Evolutionary conservation across 768 basidiomycete genomes (phyloP).

Genomic region (Rhizopogon sp.): DNA sequence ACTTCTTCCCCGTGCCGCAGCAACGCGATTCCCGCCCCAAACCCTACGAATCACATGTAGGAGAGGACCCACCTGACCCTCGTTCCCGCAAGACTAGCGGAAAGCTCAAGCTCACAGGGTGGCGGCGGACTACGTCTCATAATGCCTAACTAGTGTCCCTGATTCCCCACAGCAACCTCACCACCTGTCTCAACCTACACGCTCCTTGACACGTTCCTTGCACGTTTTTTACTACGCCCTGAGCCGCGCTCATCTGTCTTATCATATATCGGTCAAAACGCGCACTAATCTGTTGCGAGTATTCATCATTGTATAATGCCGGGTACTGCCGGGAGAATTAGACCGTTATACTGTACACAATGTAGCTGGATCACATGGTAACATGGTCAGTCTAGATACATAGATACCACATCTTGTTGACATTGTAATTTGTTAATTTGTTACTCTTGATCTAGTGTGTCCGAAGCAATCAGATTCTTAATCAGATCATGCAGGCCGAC

Average conservation of each 20-base stretch:
- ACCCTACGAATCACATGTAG: constrained; percentile 1
- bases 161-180: not conserved
- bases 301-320: not conserved
- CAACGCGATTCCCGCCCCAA: constrained; percentile 7
- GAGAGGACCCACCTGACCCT: constrained; percentile 5
- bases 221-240: not conserved
- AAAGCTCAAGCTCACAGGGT: constrained; percentile 19
- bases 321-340: not conserved
- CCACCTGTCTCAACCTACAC: not conserved
- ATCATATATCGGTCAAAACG: not conserved
- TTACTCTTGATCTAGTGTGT: not conserved
- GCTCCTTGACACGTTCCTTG: not conserved
- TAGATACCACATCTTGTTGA: constrained; percentile 1
- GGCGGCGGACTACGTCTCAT: constrained; percentile 10
- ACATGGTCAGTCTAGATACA: not conserved
- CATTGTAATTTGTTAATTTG: not conserved
- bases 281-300: not conserved
- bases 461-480: constrained; percentile 24
- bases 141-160: not conserved
- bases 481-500: constrained; percentile 47
- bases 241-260: not conserved
- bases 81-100: constrained; percentile 9
- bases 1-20: constrained; percentile 9
- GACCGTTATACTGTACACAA: not conserved
- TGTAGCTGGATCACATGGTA: not conserved